phyloP scores from a whole-genome alignment of 306 rosid species.

The Dryas alaskensis region DNA sequence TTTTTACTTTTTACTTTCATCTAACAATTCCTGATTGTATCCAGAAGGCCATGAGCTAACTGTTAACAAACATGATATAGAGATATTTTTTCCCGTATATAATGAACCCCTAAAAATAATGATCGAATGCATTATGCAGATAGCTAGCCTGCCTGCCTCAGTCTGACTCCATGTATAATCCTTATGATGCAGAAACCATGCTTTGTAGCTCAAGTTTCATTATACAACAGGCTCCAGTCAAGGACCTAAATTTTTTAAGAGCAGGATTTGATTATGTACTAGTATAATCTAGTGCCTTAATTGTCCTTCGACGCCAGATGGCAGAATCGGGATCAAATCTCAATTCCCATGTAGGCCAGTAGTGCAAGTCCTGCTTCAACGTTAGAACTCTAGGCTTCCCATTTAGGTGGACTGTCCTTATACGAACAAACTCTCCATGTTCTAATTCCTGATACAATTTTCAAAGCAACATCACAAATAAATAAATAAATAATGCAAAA shows the following conservation, averaged over 20 bases:
- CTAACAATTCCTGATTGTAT: too few species aligned
- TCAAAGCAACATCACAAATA: constrained; percentile 14
- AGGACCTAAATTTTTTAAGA: background rate
- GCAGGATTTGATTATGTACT: constrained; percentile 24
- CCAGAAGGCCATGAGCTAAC: too few species aligned
- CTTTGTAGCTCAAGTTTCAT: background rate
- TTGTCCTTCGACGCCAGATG: constrained; percentile 69
- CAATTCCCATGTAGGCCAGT: constrained; percentile 94
- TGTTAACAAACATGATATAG: background rate
- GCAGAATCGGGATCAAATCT: constrained; percentile 72
- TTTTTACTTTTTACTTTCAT: too few species aligned
- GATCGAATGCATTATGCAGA: background rate
- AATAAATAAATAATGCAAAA: constrained; percentile 2
- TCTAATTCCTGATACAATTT: constrained; percentile 57
- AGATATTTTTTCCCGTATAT: background rate
- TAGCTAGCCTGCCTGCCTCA: background rate
- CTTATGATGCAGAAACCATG: background rate
- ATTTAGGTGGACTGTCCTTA: constrained; percentile 73
- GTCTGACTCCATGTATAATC: background rate
- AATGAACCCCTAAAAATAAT: background rate
- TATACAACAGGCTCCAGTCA: background rate
- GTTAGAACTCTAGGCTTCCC: constrained; percentile 89
- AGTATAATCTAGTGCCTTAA: constrained; percentile 49
- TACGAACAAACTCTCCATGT: constrained; percentile 87
- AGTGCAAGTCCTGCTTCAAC: constrained; percentile 90